phyloP scores from a whole-genome alignment of 2,329 filamentous ascomycete species.

The Venturia nashicola region DNA sequence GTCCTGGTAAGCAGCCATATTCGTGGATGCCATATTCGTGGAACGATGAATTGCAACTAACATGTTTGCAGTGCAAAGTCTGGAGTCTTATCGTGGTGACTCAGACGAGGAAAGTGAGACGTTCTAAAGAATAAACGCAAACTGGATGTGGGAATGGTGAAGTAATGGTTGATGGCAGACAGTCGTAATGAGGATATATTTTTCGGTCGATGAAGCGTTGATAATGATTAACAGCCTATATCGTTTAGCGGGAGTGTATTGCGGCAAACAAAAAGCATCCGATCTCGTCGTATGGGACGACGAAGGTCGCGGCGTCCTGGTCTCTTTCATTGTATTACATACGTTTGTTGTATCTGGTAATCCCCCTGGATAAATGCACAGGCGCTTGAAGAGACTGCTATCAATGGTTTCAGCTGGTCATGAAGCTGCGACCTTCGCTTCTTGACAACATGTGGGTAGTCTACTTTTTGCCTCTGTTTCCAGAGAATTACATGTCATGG shows the following conservation, averaged over 20 bases:
- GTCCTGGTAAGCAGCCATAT: neutral
- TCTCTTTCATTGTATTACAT: neutral
- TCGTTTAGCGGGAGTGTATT: neutral
- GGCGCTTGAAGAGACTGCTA: neutral
- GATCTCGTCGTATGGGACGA: neutral
- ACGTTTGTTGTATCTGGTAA: neutral
- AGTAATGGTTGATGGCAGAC: neutral
- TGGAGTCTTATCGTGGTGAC: slow-evolving; percentile 6
- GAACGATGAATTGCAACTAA: neutral
- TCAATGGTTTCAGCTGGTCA: neutral
- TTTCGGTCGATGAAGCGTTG: neutral
- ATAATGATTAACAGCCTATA: neutral
- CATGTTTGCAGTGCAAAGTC: slow-evolving; percentile 1
- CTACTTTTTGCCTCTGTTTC: neutral
- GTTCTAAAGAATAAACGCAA: neutral
- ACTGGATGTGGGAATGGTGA: neutral
- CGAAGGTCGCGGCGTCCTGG: neutral
- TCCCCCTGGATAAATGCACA: neutral
- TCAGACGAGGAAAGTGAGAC: slow-evolving; percentile 5
- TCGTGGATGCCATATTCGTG: neutral
- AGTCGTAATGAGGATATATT: neutral
- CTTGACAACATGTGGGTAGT: neutral
- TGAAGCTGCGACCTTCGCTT: neutral
- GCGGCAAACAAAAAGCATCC: neutral
- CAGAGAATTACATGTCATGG: neutral